Evolutionary conservation across 1,284 basidiomycete species (phyloP).

Genomic region (Fomitopsis pinicola): DNA sequence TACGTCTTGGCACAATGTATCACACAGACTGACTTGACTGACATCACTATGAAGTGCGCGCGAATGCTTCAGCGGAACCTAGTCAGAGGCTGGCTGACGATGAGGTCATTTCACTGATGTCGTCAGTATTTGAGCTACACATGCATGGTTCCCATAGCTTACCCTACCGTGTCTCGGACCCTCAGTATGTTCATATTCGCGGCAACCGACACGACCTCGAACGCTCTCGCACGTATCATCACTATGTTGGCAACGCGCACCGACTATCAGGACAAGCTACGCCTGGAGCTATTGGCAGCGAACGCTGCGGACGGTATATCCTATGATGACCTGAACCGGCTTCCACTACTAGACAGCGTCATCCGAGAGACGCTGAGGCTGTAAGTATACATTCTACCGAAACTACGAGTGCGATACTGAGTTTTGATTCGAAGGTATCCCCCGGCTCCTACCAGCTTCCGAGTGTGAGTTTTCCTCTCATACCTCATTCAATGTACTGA

Average conservation of each 20-base stretch:
- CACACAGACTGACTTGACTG: background rate
- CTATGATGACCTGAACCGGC: constrained; percentile 16
- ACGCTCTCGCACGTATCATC: constrained; percentile 15
- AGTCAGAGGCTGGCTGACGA: constrained; percentile 21
- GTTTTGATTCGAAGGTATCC: background rate
- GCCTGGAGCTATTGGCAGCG: constrained; percentile 15
- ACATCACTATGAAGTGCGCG: constrained; percentile 19
- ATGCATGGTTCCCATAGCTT: background rate
- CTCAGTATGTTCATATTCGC: constrained; percentile 19
- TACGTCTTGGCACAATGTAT: constrained; percentile 7
- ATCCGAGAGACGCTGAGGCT: constrained; percentile 21
- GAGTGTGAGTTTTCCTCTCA: constrained; percentile 5
- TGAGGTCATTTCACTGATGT: constrained; percentile 30
- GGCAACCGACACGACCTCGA: constrained; percentile 20
- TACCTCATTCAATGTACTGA: constrained; percentile 11
- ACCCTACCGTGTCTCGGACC: too few species aligned
- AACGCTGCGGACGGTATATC: constrained; percentile 12
- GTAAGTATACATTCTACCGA: constrained; percentile 1
- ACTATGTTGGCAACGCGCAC: constrained; percentile 15
- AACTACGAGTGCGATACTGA: background rate
- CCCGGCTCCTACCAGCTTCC: constrained; percentile 3
- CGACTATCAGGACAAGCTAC: constrained; percentile 16
- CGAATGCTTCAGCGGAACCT: constrained; percentile 16
- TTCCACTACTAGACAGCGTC: constrained; percentile 19
- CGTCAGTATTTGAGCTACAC: constrained; percentile 12